Base-by-base conservation (phyloP, 1,284 basidiomycete species). In the Cutaneotrichosporon arboriforme region DNA sequence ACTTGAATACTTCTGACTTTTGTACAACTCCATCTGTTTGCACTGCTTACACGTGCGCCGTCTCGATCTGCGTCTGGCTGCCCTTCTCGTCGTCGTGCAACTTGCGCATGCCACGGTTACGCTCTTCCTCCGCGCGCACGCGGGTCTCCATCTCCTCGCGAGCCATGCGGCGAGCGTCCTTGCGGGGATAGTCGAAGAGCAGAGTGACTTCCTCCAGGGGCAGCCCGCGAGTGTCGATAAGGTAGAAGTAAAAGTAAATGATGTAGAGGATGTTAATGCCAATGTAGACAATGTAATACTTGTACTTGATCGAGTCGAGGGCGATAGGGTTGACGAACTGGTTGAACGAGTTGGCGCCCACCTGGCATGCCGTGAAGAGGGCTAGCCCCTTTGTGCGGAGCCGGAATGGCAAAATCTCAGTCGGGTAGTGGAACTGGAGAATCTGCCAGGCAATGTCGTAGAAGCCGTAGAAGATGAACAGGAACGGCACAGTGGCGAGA, bases 341-440 rank as follows among this genome's bases (percentile, higher is more conserved):
- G 40, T 44, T 48, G 45, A 46, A 46, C 18, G 37, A 48, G 36
- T 48, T 46, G 40, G 46, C 46, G 20, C 45, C 45, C 40, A 53
- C 41, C 40, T 47, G 40, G 35, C 46, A 48, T 14, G 46, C 46
- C 1, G 51, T 54, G 39, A 49, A 55, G 42, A 66, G 57, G 4
- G 63, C 59, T 9, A 64, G 51, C n/a, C 62, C 62, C 45, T 66
- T 66, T 26, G 55, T 60, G 14, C 64, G 60, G 9, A 62, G 50
- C 12, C 52, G 53, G 49, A 55, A 66, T 0, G 62, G 62, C 31
- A 64, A 46, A 35, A 66, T 61, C 46, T 66, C 64, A 39, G 60
- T 56, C 4, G 60, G 54, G 50, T 64, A 88, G 1, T 82, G 81
- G 46, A 87, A 83, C 54, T 87, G 83, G 18, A 51, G 46, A 20